Evolutionary conservation across 768 basidiomycete species (phyloP), one percentile per base, ranked within the genome.

Genomic region (Hypholoma fasciculare): DNA sequence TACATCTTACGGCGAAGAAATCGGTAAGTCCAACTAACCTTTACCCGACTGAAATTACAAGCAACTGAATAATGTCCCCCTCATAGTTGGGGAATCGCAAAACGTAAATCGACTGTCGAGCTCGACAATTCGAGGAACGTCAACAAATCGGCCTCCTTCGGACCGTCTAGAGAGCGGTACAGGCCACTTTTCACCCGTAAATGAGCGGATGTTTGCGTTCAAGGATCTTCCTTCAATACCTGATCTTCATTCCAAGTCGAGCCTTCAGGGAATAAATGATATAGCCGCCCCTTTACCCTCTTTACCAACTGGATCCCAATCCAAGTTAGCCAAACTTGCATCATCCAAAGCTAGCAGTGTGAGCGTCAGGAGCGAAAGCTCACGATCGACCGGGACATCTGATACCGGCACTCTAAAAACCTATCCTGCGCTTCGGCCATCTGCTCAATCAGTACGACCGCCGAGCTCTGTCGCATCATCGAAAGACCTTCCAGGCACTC

Each of bases 381-480:
- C 87, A 20, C 74, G 80, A 49, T 83, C 85, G 20, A 83, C 81
- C 2, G 82, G 80, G 57, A 81, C 74, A 9, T 71, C 83, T 43
- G 75, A 82, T 36, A 74, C 82, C 0, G 84, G 83, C 3, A 86
- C 89, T 23, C 77, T 88, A n/a, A 82, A 85, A 63, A 91, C 90
- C 1, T 92, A 87, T 66, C 87, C 89, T 20, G 78, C 67, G 16
- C 76, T 91, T 59, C 85, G 90, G 16, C 90, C 89, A n/a, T 79
- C 86, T 26, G 68, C 84, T 2, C 78, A 82, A 49, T 91, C 89
- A 14, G 66, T 75, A 20, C 65, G 69, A 34, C 72, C 75, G 11
- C 69, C 73, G 16, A 78, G 72, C 61, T 73, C 77, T n/a, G 61
- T 69, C 36, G 67, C 63, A 1, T 72, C 77, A 1, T 68, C 69